Evolutionary conservation across 352 stramenopile species (phyloP), one percentile per base, ranked within the genome.

Genomic region (Phytophthora crassamura): DNA sequence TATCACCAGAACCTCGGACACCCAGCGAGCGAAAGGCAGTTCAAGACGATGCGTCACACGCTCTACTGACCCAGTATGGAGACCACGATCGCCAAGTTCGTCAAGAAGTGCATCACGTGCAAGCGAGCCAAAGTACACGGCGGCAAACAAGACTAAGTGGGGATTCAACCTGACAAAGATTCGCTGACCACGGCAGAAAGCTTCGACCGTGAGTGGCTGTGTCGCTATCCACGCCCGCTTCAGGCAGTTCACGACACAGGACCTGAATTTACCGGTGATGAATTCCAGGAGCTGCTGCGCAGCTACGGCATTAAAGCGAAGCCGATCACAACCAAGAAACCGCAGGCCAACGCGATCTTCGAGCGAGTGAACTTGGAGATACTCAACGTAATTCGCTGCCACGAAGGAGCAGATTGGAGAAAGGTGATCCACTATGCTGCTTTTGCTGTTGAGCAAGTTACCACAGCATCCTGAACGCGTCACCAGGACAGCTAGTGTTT

Each of bases 201-300:
- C 15, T 52, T 52, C n/a, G 45, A 52, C 4, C 28, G 45, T 15
- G 45, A 40, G 32, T 52, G 45, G 45, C 45, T 52, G n/a, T 52
- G 45, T 14, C 45, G 45, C 14, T 52, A 52, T n/a, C 45, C 45
- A 8, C 11, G 45, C 18, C 45, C 45, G 25, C 11, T 4, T 1
- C 5, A 52, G 11, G 45, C 40, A 12, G 12, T 52, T 15, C 45
- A 41, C 16, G 45, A 52, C 12, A 25, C 15, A 25, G 30, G 45
- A 2, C 0, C 30, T 4, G 45, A 52, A 11, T 52, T 52, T 20
- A 52, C 45, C 2, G 45, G 45, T 7, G 45, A 52, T 7, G 45
- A 52, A 9, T 52, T 52, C n/a, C 30, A 52, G 15, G 28, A 30
- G 7, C 15, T 52, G 16, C 45, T 52, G 4, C 28, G 30, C 15